Conservation (phyloP, 148 eudicot genomes). For the Camellia japonica region DNA sequence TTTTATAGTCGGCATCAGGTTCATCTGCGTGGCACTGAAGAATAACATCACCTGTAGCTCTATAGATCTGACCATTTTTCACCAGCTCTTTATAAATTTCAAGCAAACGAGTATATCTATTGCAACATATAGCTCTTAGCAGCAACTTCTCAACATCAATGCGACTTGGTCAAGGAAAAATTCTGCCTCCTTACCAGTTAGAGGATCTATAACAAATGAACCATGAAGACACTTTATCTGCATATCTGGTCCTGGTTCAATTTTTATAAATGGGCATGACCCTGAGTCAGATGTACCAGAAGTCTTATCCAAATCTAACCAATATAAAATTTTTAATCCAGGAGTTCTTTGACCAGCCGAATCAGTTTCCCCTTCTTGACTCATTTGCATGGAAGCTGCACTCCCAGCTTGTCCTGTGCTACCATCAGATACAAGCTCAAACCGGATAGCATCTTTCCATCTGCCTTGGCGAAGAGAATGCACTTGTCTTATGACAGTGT, state of each 20-base stretch:
- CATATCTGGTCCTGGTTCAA: slow-evolving; percentile 87
- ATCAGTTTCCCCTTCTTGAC: slow-evolving; percentile 90
- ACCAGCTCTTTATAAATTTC: slow-evolving; percentile 80
- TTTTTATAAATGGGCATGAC: slow-evolving; percentile 69
- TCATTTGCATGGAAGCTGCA: slow-evolving; percentile 45
- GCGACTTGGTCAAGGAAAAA: slow-evolving; percentile 70
- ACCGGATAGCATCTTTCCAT: slow-evolving; percentile 96
- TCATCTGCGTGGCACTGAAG: slow-evolving; percentile 54
- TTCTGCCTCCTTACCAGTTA: slow-evolving; percentile 83
- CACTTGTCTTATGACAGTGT: slow-evolving; percentile 90
- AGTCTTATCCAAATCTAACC: slow-evolving; percentile 79
- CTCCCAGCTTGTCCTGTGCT: slow-evolving; percentile 53
- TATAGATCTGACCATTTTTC: slow-evolving; percentile 64
- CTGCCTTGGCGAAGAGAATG: slow-evolving; percentile 78
- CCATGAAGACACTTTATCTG: slow-evolving; percentile 82
- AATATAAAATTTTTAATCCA: slow-evolving; percentile 78
- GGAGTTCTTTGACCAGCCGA: slow-evolving; percentile 72
- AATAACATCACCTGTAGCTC: slow-evolving; percentile 60
- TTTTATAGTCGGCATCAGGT: slow-evolving; percentile 32
- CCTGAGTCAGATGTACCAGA: slow-evolving; percentile 58
- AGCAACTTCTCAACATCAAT: slow-evolving; percentile 93
- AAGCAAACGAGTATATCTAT: slow-evolving; percentile 85
- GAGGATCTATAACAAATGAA: slow-evolving; percentile 88
- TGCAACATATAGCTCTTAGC: slow-evolving; percentile 78
- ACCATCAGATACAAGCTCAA: slow-evolving; percentile 88